These are phyloP conservation scores for Camelina sativa DNA, from an alignment of 345 rosid genomes.

Conservation along the genomic window DNA sequence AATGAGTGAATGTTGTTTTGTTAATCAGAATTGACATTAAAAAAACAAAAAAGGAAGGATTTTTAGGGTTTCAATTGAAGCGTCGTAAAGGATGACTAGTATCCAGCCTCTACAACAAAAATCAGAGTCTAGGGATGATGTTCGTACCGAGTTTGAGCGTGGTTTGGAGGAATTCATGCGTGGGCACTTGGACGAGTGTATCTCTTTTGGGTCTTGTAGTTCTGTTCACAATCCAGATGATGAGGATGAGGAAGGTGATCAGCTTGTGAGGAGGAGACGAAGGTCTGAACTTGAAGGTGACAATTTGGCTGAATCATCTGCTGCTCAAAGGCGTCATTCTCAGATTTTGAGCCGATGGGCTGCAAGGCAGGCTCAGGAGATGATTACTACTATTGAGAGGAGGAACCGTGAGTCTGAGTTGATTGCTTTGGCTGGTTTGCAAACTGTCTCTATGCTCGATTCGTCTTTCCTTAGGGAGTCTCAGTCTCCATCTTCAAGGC, in stretches of 20 bases:
- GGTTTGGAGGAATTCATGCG: constrained; percentile 93
- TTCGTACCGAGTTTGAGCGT: constrained; percentile 64
- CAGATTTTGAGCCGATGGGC: constrained; percentile 92
- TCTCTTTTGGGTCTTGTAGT: constrained; percentile 86
- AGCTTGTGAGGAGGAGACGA: constrained; percentile 76
- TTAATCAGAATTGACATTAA: not conserved
- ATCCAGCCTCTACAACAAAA: constrained; percentile 74
- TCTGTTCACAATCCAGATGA: constrained; percentile 67
- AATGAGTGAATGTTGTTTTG: constrained; percentile 12
- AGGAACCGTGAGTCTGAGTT: constrained; percentile 94
- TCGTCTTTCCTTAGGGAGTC: constrained; percentile 94
- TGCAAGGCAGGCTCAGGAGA: constrained; percentile 97
- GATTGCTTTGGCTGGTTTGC: constrained; percentile 96
- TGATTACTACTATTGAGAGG: constrained; percentile 97
- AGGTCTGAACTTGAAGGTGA: constrained; percentile 91
- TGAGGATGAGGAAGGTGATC: constrained; percentile 82
- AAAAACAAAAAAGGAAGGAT: not conserved
- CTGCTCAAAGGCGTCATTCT: constrained; percentile 84
- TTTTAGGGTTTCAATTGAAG: constrained; percentile 33
- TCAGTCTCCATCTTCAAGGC: constrained; percentile 70
- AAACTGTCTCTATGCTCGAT: constrained; percentile 95
- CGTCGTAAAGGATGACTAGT: constrained; percentile 73
- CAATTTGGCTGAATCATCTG: constrained; percentile 92
- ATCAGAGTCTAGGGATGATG: constrained; percentile 68
- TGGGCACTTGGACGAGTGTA: constrained; percentile 84